Evolutionary conservation across 78 protist species (phyloP).

Genomic region (Dictyostelium capitatum): DNA sequence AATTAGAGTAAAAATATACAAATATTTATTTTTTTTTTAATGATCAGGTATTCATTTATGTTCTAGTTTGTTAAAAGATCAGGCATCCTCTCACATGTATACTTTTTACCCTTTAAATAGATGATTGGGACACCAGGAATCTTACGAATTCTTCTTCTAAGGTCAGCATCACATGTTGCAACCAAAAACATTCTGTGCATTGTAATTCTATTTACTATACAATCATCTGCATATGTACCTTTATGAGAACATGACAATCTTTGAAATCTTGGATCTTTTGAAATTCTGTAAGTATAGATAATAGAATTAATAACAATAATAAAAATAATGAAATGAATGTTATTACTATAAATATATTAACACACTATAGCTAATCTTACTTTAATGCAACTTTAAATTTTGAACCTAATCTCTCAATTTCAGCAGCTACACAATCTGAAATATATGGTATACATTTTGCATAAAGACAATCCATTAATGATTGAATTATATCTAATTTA

Average conservation of each 20-base stretch:
- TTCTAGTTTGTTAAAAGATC: constrained; percentile 68
- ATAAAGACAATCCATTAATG: constrained; percentile 97
- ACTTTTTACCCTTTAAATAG: constrained; percentile 90
- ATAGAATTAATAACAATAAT: background rate
- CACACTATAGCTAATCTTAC: too few species aligned
- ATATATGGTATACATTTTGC: constrained; percentile 97
- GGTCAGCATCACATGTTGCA: constrained; percentile 98
- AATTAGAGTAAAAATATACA: too few species aligned
- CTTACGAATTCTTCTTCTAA: constrained; percentile 97
- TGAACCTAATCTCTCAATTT: constrained; percentile 98
- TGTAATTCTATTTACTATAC: constrained; percentile 94
- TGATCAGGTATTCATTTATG: too few species aligned
- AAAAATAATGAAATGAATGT: background rate
- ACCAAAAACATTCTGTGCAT: constrained; percentile 94
- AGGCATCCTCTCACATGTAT: constrained; percentile 98
- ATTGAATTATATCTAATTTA: constrained; percentile 96
- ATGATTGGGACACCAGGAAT: constrained; percentile 99
- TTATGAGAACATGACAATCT: constrained; percentile 94
- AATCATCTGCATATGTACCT: constrained; percentile 99
- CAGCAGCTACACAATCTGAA: constrained; percentile 99
- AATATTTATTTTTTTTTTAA: too few species aligned
- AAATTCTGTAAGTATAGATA: constrained; percentile 77
- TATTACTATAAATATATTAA: too few species aligned
- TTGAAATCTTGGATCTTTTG: constrained; percentile 98
- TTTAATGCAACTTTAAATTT: constrained; percentile 91